Conservation (phyloP, 306 rosid species). For the Fagus crenata region DNA sequence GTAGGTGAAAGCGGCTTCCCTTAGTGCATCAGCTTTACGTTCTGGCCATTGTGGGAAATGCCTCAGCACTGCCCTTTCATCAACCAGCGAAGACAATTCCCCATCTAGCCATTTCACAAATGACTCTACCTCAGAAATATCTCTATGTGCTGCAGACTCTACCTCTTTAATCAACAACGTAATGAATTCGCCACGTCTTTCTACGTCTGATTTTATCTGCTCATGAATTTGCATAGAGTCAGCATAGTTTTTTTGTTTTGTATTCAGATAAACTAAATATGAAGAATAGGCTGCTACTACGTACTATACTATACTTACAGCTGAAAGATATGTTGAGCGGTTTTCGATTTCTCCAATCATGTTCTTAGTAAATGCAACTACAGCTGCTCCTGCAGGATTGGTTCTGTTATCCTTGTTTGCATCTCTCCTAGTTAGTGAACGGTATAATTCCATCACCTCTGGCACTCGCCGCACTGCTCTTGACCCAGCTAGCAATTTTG, state of each 20-base stretch:
- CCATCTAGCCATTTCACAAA: slow-evolving; percentile 82
- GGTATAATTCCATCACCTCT: slow-evolving; percentile 80
- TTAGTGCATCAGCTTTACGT: slow-evolving; percentile 70
- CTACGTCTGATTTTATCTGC: slow-evolving; percentile 85
- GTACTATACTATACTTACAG: slow-evolving; percentile 52
- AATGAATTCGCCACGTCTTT: slow-evolving; percentile 71
- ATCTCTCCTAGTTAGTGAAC: slow-evolving; percentile 73
- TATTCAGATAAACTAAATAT: background rate
- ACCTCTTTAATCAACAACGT: slow-evolving; percentile 61
- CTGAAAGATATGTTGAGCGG: slow-evolving; percentile 66
- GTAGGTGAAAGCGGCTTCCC: slow-evolving; percentile 85
- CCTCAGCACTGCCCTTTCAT: slow-evolving; percentile 79
- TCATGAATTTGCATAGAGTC: slow-evolving; percentile 20
- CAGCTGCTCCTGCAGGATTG: slow-evolving; percentile 51
- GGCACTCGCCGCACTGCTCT: slow-evolving; percentile 86
- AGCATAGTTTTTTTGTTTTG: background rate
- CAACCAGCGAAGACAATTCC: slow-evolving; percentile 71
- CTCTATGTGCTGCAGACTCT: slow-evolving; percentile 49
- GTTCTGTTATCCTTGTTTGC: slow-evolving; percentile 50
- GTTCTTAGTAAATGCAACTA: slow-evolving; percentile 70
- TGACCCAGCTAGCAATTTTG: slow-evolving; percentile 47
- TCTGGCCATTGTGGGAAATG: slow-evolving; percentile 95
- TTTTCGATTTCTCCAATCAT: slow-evolving; percentile 98
- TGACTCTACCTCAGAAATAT: slow-evolving; percentile 65
- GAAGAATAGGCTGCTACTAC: background rate